Base-by-base conservation (phyloP, 192 early-diverging fungal species). In the Mortierella hygrophila region DNA sequence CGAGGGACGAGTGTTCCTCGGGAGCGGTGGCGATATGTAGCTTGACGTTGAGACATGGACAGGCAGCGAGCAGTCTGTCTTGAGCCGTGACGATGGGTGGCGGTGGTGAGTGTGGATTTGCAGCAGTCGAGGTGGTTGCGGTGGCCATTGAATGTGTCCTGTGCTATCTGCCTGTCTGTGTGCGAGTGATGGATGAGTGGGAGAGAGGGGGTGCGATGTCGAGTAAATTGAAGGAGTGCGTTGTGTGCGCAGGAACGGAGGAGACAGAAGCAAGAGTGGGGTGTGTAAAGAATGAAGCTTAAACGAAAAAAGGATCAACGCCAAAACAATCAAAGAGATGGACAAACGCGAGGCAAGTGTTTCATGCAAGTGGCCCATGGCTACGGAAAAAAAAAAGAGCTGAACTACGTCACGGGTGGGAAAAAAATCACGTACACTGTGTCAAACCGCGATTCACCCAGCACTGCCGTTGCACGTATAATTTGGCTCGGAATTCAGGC, bases 11-110 rank as follows among this genome's bases (percentile, higher is more conserved):
- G 41, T 29, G 16, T 47, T 52, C 57, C 35, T 68, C 65, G 18
- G 76, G 79, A 29, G 52, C 79, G 15, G 69, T 42, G 38, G 84
- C 84, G 49, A 86, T 72, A 41, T 86, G 84, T 72, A 86, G 49
- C 65, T 86, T 86, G 42, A 86, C 76, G 23, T 86, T 86, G 57
- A 86, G 84, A 71, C 84, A 86, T 49, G 84, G 79, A 77, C 84
- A 86, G 49, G 79, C 71, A 16, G 68, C 75, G 9, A 86, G 41
- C 49, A 86, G 60, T 26, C 55, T 83, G 9, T 74, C 70, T 41
- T 44, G 76, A 40, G 82, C 60, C 41, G 82, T 78, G 72, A 74
- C 63, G 44, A 71, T 20, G 42, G 54, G 49, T 77, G 76, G 16
- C 6, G 18, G 32, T 68, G 32, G 71, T 44, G 42, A 72, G 23